A percentile compares a stretch with the other conserved stretches of the same genome.
phyloP scores from a whole-genome alignment of 306 rosid species.

The Cicer yamashitae region DNA sequence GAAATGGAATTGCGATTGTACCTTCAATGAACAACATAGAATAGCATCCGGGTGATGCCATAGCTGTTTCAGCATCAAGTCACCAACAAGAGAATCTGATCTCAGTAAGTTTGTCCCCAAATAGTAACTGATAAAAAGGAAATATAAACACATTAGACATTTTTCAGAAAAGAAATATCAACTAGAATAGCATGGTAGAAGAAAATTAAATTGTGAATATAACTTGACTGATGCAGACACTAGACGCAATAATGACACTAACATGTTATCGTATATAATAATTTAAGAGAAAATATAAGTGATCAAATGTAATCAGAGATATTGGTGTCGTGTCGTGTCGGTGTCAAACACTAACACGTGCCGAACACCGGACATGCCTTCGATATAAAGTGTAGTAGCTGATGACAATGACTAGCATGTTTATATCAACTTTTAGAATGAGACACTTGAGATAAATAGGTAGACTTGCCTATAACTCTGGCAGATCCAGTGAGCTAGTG shows the following conservation, averaged over 20 bases:
- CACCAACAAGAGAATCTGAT: conserved; percentile 70
- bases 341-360: too few species aligned
- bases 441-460: neutral
- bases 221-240: neutral
- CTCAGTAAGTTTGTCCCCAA: conserved; percentile 71
- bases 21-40: conserved; percentile 91
- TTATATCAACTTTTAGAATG: neutral
- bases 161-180: neutral
- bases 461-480: conserved; percentile 80
- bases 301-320: too few species aligned
- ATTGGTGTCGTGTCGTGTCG: too few species aligned
- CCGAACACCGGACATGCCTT: too few species aligned
- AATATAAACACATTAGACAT: neutral
- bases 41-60: conserved; percentile 96
- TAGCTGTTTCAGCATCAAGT: conserved; percentile 67
- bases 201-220: neutral
- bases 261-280: too few species aligned
- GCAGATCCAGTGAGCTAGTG: conserved; percentile 90
- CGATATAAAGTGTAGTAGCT: neutral
- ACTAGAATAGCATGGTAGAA: conserved; percentile 1
- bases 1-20: conserved; percentile 1
- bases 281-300: too few species aligned
- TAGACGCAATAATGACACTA: too few species aligned
- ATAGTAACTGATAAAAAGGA: conserved; percentile 58
- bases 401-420: neutral